These are phyloP conservation scores for Golubevia pallescens DNA, from an alignment of 1,284 basidiomycete species.

Conservation along the genomic window DNA sequence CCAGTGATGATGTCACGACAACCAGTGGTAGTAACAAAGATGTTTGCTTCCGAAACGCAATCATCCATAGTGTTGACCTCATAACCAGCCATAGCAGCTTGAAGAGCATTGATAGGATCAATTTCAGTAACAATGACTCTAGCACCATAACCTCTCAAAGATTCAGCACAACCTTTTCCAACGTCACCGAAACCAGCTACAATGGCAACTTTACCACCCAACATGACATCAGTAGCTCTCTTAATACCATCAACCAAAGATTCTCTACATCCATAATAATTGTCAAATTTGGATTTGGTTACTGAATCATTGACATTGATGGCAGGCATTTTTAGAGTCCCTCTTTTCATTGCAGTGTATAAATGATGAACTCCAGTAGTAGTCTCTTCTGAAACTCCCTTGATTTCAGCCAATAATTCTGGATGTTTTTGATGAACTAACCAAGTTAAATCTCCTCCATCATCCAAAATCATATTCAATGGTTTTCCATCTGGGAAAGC, in stretches of 20 bases:
- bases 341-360: conserved; percentile 95
- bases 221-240: conserved; percentile 99
- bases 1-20: conserved; percentile 97
- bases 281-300: conserved; percentile 97
- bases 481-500: conserved; percentile 79
- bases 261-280: conserved; percentile 97
- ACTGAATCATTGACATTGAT: conserved; percentile 91
- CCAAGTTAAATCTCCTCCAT: conserved; percentile 94
- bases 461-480: conserved; percentile 99
- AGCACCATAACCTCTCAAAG: conserved; percentile 92
- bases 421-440: conserved; percentile 86
- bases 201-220: conserved; percentile 98
- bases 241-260: conserved; percentile 99
- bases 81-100: conserved; percentile 99
- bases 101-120: conserved; percentile 99
- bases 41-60: conserved; percentile 82
- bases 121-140: conserved; percentile 97
- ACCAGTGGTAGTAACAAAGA: conserved; percentile 98
- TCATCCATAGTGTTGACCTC: conserved; percentile 99
- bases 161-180: conserved; percentile 98
- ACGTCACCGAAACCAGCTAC: conserved; percentile 99
- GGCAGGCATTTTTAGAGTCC: conserved; percentile 93
- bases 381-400: conserved; percentile 97
- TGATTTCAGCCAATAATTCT: conserved; percentile 65
- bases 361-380: conserved; percentile 99